Base-by-base conservation (phyloP, 768 basidiomycete species). In the Rhizopogon roseolus region DNA sequence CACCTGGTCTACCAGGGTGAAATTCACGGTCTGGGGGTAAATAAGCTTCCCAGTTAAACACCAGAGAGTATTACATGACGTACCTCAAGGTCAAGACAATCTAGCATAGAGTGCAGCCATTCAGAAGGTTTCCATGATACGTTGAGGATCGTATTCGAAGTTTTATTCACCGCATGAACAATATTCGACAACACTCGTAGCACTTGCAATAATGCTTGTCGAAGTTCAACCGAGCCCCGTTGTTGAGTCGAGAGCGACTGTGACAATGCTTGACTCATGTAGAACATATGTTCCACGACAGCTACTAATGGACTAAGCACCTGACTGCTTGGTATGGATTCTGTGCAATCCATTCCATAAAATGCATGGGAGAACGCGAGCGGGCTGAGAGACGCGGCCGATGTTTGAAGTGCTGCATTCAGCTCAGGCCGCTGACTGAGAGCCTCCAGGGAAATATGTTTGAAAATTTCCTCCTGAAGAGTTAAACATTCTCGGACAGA, bases 1-100 rank as follows among this genome's bases (percentile, higher is more conserved):
- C 16, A 81, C 66, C n/a, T 79, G 76, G 56, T 93, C 88, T 5
- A 89, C 77, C 8, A 80, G 70, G 3, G 79, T 74, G 64, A 96
- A 94, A n/a, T 80, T 84, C 7, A 75, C 65, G 16, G 72, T 68
- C 87, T 90, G 52, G 27, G 43, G 13, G 37, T 61, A 55, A 51
- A 49, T 39, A 10, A 49, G 40, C 36, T 48, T 55, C 56, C 57
- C 51, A 41, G 49, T 57, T 54, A 57, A 17, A 28, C 37, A 49
- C 38, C 59, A 34, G 8, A 60, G 52, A 28, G 11, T 28, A 40
- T 32, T 6, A 50, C 27, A 3, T 34, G 36, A 54, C 75, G 49
- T 52, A 88, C 82, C 73, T 85, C 80, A 50, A 78, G 68, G 50
- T 83, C 75, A 40, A 92, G 66, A 34, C 70, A 76, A 10, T 73